Conservation (phyloP, 352 stramenopile genomes). For the Phytophthora europaea region DNA sequence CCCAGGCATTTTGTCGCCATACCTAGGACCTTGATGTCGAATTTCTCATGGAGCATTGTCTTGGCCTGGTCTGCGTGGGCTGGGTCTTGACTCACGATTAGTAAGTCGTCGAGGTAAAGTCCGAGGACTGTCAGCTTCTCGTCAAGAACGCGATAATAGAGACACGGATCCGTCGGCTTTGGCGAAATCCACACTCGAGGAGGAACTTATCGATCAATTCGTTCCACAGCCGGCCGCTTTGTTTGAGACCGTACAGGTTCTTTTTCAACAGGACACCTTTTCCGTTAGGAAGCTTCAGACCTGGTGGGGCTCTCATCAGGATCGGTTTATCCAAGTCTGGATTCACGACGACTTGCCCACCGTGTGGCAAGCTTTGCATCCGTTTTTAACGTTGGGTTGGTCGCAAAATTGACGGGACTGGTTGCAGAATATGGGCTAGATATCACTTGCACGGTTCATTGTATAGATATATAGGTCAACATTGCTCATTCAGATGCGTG, state of each 20-base stretch:
- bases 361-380: too few relatives aligned
- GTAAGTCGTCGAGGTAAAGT: background rate
- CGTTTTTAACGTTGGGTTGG: too few relatives aligned
- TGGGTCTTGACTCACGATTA: background rate
- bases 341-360: too few relatives aligned
- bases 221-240: background rate
- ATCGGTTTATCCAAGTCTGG: background rate
- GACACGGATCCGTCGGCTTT: background rate
- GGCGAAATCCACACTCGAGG: background rate
- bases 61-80: background rate
- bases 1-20: conserved; percentile 2
- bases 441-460: too few relatives aligned
- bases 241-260: background rate
- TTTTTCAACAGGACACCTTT: background rate
- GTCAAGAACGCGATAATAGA: background rate
- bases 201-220: background rate
- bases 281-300: too few relatives aligned
- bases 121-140: background rate
- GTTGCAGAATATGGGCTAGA: too few relatives aligned
- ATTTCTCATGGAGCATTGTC: background rate
- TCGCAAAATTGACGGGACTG: too few relatives aligned
- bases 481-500: too few relatives aligned
- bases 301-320: background rate
- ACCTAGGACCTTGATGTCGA: conserved; percentile 4
- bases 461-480: too few relatives aligned